phyloP scores from a whole-genome alignment of 306 rosid species.

The Sicyos edulis region DNA sequence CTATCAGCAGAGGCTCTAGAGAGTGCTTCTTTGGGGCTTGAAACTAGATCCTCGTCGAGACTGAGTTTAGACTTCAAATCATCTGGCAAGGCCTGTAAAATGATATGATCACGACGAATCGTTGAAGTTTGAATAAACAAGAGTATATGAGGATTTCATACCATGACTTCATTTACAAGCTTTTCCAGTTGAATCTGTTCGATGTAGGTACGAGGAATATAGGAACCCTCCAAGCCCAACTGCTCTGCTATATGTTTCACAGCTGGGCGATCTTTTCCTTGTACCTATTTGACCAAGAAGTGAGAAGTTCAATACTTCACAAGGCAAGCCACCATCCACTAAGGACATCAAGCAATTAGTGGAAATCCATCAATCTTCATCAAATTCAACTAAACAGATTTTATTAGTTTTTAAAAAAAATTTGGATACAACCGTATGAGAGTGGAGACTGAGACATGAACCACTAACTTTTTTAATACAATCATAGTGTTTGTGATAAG shows the following conservation, averaged over 20 bases:
- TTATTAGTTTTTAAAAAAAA: no score
- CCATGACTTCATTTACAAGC: slow-evolving; percentile 96
- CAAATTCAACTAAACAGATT: no score
- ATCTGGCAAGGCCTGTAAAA: slow-evolving; percentile 89
- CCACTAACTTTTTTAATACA: no score
- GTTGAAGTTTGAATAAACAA: background rate
- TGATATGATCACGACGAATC: slow-evolving; percentile 26
- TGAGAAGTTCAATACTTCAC: slow-evolving; percentile 15
- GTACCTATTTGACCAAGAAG: slow-evolving; percentile 53
- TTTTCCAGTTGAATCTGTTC: slow-evolving; percentile 97
- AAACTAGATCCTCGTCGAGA: slow-evolving; percentile 85
- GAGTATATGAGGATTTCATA: slow-evolving; percentile 33
- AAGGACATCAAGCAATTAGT: background rate
- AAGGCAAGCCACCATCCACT: background rate
- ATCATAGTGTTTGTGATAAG: no score
- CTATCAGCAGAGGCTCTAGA: slow-evolving; percentile 78
- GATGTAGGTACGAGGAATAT: slow-evolving; percentile 91
- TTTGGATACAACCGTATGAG: no score
- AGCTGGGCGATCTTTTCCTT: slow-evolving; percentile 78
- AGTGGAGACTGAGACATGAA: no score
- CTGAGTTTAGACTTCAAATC: slow-evolving; percentile 88
- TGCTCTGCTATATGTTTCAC: slow-evolving; percentile 55
- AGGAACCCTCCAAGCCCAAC: slow-evolving; percentile 88
- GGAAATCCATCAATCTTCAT: no score
- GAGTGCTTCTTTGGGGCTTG: slow-evolving; percentile 92